Evolutionary conservation across 2,329 filamentous ascomycete genomes (phyloP).

Genomic region (Penicillium sp.): DNA sequence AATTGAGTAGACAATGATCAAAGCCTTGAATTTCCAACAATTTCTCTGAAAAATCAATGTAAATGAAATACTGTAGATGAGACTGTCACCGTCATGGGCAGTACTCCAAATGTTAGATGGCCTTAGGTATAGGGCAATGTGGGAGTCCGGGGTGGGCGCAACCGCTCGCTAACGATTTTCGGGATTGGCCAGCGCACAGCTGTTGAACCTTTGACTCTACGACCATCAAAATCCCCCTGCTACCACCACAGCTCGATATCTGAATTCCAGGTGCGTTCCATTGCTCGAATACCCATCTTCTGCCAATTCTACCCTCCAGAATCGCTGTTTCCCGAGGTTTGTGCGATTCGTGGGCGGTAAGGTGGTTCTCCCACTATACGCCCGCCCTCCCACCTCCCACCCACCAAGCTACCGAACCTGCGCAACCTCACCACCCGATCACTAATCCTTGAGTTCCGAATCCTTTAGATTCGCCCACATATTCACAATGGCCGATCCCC

Average conservation of each 20-base stretch:
- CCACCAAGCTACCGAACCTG: constrained; percentile 5
- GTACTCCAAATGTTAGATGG: too few relatives aligned
- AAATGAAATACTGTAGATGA: background rate
- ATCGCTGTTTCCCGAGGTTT: constrained; percentile 24
- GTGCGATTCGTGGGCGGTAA: constrained; percentile 24
- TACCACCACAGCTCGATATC: constrained; percentile 36
- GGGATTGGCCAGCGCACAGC: constrained; percentile 42
- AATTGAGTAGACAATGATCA: constrained; percentile 14
- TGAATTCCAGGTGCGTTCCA: constrained; percentile 36
- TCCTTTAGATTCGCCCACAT: constrained; percentile 21
- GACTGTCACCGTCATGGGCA: too few relatives aligned
- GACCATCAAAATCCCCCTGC: constrained; percentile 39
- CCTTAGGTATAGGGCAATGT: constrained; percentile 24
- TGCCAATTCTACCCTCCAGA: constrained; percentile 22
- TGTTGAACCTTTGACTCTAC: constrained; percentile 35
- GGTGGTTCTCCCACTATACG: constrained; percentile 16
- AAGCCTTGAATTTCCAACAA: constrained; percentile 4
- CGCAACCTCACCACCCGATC: constrained; percentile 14
- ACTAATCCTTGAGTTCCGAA: constrained; percentile 5
- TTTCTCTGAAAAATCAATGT: background rate
- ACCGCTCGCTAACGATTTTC: constrained; percentile 47
- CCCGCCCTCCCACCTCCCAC: constrained; percentile 16
- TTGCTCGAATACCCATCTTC: constrained; percentile 17
- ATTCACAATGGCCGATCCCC: constrained; percentile 87
- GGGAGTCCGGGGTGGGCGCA: constrained; percentile 33